Conservation (phyloP, 2,329 filamentous ascomycete species). For the Fusarium phyllophilum region DNA sequence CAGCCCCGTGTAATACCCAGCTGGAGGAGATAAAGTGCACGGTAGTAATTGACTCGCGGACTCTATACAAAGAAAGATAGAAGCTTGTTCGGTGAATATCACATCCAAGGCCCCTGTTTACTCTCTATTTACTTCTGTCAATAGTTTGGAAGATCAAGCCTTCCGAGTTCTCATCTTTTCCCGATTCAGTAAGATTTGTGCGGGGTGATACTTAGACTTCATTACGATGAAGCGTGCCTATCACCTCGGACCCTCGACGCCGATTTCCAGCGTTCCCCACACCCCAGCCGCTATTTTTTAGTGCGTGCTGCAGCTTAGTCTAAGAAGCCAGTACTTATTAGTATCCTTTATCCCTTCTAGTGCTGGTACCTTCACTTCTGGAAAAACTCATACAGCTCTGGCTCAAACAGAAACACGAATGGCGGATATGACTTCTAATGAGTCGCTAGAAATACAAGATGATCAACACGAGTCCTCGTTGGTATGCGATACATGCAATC, state of each 20-base stretch:
- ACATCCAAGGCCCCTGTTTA: background rate
- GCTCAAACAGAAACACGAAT: background rate
- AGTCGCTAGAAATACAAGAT: background rate
- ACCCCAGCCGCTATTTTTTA: background rate
- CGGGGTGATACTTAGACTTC: background rate
- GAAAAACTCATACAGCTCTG: background rate
- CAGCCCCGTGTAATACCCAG: background rate
- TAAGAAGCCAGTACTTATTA: background rate
- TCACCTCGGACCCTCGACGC: background rate
- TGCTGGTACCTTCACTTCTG: background rate
- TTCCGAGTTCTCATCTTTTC: background rate
- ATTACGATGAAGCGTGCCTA: background rate
- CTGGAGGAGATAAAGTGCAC: background rate
- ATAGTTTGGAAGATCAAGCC: background rate
- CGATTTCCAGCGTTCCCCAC: background rate
- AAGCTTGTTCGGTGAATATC: background rate
- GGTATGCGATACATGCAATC: background rate
- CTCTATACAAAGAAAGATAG: too few species aligned
- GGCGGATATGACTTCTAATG: background rate
- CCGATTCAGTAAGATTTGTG: background rate
- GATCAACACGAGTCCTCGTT: background rate
- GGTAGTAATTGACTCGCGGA: background rate
- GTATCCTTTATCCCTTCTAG: background rate
- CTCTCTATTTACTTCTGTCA: background rate
- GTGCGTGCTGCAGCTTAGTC: background rate